Evolutionary conservation across 2,329 filamentous ascomycete genomes (phyloP), one percentile per base, ranked within the genome.

Genomic region (Xylaria sp.): DNA sequence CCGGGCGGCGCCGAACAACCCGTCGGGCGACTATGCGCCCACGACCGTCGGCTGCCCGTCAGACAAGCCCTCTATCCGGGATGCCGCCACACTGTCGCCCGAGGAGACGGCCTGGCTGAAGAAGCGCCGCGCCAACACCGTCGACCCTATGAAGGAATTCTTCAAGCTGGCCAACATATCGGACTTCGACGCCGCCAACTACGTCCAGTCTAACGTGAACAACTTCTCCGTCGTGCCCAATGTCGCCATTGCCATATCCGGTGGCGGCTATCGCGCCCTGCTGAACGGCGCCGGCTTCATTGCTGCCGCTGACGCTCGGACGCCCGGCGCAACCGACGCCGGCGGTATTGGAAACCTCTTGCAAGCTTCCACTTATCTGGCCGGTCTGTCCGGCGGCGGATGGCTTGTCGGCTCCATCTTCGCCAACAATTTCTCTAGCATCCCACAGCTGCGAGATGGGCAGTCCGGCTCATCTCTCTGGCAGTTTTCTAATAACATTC

Each of bases 371-470:
- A 94, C 92, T 0, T 95, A 95, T 75, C 79, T 94, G 0, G 84
- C 91, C 31, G 92, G 91, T 1, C 81, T 94, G 0, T 93, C 91
- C 23, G 92, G 92, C 4, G 92, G 92, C 51, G 87, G 89, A 58
- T 94, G 92, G 92, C 82, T 94, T 20, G 86, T 94, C 2, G 91
- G 92, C 2, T 92, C 90, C 37, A 83, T 94, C 1, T 93, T 88
- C 72, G 82, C 89, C 62, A 94, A 94, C 81, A 94, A 94, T 78
- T 94, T 92, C 77, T 91, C 90, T 0, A 88, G 88, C 0, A 86
- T 94, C 1, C 48, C 77, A 63, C 52, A 79, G 75, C 70, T 77
- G 65, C 73, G 75, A 8, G 76, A 78, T 50, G 79, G 79, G 3
- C 72, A 72, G 55, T 23, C 76, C 0, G 75, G 75, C 62, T 79